Conservation (phyloP, 495 filamentous ascomycete species). For the Clavariopsis aquatica region DNA sequence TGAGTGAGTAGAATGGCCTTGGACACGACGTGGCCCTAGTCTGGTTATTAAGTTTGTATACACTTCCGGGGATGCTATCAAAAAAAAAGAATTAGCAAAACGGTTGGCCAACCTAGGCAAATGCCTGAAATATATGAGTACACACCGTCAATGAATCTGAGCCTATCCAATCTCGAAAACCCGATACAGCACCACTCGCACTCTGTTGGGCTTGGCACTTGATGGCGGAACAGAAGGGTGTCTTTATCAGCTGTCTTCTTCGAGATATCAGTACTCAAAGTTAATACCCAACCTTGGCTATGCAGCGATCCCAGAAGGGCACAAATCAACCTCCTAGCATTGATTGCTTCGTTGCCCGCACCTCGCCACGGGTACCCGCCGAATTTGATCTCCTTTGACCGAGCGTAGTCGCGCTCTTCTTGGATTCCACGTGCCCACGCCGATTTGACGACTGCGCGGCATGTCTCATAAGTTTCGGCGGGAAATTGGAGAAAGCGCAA, state of each 20-base stretch:
- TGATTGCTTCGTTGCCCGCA: constrained; percentile 1
- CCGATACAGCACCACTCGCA: constrained; percentile 29
- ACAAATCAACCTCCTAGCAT: constrained; percentile 22
- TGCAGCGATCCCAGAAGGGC: constrained; percentile 23
- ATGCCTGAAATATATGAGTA: background rate
- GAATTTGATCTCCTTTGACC: constrained; percentile 11
- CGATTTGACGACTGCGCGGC: background rate
- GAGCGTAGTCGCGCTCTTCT: constrained; percentile 2
- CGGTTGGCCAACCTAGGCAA: background rate
- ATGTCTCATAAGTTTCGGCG: constrained; percentile 1
- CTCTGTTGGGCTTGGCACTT: constrained; percentile 25
- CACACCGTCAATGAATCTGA: constrained; percentile 28
- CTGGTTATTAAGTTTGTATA: background rate
- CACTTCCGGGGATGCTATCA: constrained; percentile 7
- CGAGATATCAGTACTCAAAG: constrained; percentile 23
- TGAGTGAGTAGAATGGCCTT: constrained; percentile 4
- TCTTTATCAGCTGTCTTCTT: constrained; percentile 29
- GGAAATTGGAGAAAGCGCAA: constrained; percentile 26
- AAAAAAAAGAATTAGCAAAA: background rate
- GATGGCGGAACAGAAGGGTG: constrained; percentile 32
- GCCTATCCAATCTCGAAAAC: constrained; percentile 23
- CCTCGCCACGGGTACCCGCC: constrained; percentile 4
- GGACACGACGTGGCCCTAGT: background rate
- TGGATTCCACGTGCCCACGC: constrained; percentile 15
- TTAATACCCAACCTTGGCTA: constrained; percentile 31